Conservation (phyloP, 1,284 basidiomycete species). For the Heterobasidion parviporum region DNA sequence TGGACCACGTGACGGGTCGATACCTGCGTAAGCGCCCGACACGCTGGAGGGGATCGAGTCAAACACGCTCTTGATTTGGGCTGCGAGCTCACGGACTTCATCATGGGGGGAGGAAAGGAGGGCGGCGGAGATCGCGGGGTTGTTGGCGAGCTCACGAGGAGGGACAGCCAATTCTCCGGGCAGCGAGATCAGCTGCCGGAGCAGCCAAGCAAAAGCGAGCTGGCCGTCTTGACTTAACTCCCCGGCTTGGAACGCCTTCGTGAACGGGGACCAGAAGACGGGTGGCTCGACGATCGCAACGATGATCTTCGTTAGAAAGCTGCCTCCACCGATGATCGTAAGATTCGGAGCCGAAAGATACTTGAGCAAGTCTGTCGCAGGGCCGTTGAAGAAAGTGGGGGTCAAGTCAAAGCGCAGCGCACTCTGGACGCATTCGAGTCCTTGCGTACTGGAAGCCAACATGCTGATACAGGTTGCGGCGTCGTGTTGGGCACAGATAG, state of each 20-base stretch:
- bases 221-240: slow-evolving; percentile 28
- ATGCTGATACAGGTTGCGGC: slow-evolving; percentile 29
- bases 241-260: slow-evolving; percentile 28
- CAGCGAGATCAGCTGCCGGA: slow-evolving; percentile 39
- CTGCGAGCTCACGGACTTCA: slow-evolving; percentile 25
- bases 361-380: slow-evolving; percentile 26
- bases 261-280: slow-evolving; percentile 42
- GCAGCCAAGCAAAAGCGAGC: slow-evolving; percentile 38
- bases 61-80: slow-evolving; percentile 36
- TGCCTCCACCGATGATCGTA: slow-evolving; percentile 30
- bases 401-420: slow-evolving; percentile 36
- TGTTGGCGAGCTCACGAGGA: slow-evolving; percentile 32
- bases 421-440: slow-evolving; percentile 32
- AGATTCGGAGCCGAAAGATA: slow-evolving; percentile 34
- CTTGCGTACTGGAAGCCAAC: slow-evolving; percentile 28
- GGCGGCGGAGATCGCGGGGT: slow-evolving; percentile 20
- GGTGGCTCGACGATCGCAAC: slow-evolving; percentile 40
- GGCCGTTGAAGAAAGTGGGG: slow-evolving; percentile 35
- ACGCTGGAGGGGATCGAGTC: slow-evolving; percentile 16
- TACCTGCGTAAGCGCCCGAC: slow-evolving; percentile 11
- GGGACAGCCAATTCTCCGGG: slow-evolving; percentile 23
- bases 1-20: slow-evolving; percentile 22
- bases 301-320: slow-evolving; percentile 32
- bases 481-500: slow-evolving; percentile 33
- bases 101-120: slow-evolving; percentile 27